A percentile compares a stretch with the other conserved stretches of the same genome.
These are phyloP conservation scores for Nigrospora osmanthi DNA, from an alignment of 2,329 filamentous ascomycete species.

Conservation along the genomic window DNA sequence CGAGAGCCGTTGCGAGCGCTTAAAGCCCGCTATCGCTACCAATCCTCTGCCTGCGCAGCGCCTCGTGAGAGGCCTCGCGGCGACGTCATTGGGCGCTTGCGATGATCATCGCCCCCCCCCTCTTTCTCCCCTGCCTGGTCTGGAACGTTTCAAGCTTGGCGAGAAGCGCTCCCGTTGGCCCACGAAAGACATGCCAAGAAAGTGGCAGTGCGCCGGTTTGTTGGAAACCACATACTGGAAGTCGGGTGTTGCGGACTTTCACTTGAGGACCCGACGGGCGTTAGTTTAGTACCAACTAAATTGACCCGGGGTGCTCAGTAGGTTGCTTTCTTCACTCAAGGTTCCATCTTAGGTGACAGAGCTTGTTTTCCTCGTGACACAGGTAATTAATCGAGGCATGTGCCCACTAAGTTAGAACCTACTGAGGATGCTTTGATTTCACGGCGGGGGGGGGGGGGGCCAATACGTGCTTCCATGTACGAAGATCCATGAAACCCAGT, in stretches of 20 bases:
- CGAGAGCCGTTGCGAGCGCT: neutral
- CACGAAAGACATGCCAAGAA: neutral
- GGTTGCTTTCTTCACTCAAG: no score
- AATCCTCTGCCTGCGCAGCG: neutral
- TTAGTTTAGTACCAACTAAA: no score
- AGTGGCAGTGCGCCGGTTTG: neutral
- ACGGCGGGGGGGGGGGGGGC: no score
- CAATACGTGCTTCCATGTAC: no score
- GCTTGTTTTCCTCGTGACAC: no score
- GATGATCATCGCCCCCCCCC: slow-evolving; percentile 10
- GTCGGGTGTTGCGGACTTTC: neutral
- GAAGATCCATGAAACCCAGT: no score
- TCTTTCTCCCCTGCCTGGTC: neutral
- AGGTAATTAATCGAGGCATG: no score
- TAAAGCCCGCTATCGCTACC: neutral
- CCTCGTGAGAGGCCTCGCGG: slow-evolving; percentile 16
- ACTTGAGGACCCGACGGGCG: no score
- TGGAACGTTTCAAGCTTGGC: slow-evolving; percentile 1
- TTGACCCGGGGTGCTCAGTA: no score
- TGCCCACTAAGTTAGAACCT: no score
- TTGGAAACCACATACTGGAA: neutral
- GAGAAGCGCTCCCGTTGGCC: neutral
- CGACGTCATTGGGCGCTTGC: slow-evolving; percentile 18
- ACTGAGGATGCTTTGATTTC: no score
- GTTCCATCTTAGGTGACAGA: no score